These are phyloP conservation scores for Ochromonas danica DNA, from an alignment of 108 stramenopile genomes.

Conservation along the genomic window DNA sequence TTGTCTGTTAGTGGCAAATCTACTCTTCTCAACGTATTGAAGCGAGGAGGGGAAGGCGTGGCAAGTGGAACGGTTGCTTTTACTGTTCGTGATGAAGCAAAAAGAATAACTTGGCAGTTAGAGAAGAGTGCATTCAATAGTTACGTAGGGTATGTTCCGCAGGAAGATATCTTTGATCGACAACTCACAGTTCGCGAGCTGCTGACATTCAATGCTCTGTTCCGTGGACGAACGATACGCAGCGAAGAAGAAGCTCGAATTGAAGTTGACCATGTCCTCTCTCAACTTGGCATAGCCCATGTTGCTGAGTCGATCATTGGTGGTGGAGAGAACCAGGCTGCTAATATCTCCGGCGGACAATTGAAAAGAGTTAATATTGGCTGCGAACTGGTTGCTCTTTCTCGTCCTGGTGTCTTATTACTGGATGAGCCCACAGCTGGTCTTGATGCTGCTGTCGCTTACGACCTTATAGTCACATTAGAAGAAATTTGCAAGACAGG, in stretches of 20 bases:
- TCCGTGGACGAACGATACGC: constrained; percentile 27
- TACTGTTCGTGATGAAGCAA: neutral
- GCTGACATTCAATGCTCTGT: constrained; percentile 38
- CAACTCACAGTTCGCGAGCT: constrained; percentile 46
- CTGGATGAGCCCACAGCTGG: constrained; percentile 38
- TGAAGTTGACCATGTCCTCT: neutral
- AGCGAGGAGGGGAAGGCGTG: neutral
- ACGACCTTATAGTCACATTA: constrained; percentile 60
- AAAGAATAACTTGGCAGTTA: no score
- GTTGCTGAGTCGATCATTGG: constrained; percentile 20
- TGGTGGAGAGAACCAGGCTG: constrained; percentile 6
- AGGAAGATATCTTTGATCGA: constrained; percentile 53
- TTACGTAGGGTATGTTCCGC: constrained; percentile 44
- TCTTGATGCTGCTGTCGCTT: constrained; percentile 63
- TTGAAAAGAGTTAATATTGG: constrained; percentile 31
- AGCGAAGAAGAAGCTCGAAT: neutral
- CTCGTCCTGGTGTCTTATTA: constrained; percentile 2
- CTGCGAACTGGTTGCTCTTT: constrained; percentile 20
- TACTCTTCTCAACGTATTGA: neutral
- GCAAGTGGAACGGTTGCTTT: neutral
- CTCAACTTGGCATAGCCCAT: neutral
- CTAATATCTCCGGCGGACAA: constrained; percentile 35
- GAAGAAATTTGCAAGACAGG: constrained; percentile 59
- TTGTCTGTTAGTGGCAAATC: constrained; percentile 6
- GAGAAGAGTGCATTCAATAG: neutral